phyloP scores from a whole-genome alignment of 1,139 yeast genomes.

The Pichia norvegensis region DNA sequence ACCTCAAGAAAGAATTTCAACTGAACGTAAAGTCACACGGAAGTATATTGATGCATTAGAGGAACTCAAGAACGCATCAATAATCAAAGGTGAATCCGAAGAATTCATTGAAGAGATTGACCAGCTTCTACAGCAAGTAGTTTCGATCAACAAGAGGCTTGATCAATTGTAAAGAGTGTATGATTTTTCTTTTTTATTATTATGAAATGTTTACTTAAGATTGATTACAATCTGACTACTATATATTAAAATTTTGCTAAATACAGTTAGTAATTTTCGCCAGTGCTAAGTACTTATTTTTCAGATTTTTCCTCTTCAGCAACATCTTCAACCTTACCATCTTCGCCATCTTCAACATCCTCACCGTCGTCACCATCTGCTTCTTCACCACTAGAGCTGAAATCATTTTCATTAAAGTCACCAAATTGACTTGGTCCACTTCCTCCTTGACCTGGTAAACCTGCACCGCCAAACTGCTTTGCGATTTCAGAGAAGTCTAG shows the following conservation, averaged over 20 bases:
- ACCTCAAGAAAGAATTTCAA: conserved; percentile 27
- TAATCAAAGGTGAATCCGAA: not conserved
- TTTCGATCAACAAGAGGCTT: conserved; percentile 2
- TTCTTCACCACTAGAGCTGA: conserved; percentile 26
- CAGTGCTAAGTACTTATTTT: not conserved
- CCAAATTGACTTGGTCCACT: conserved; percentile 14
- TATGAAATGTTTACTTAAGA: not conserved
- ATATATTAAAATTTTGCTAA: too few species aligned
- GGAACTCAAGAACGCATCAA: not conserved
- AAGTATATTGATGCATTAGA: conserved; percentile 8
- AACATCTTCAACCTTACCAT: not conserved
- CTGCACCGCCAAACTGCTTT: conserved; percentile 20
- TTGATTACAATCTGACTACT: too few species aligned
- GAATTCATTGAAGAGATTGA: conserved; percentile 1
- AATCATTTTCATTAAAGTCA: conserved; percentile 16
- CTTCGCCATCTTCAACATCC: conserved; percentile 1
- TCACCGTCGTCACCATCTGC: conserved; percentile 21
- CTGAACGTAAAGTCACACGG: conserved; percentile 17
- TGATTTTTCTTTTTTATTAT: not conserved
- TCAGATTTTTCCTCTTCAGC: not conserved
- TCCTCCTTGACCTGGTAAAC: conserved; percentile 7
- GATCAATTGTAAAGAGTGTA: not conserved
- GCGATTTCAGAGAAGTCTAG: conserved; percentile 24
- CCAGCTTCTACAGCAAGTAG: conserved; percentile 2
- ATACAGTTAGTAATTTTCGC: not conserved